Evolutionary conservation across 1,284 basidiomycete species (phyloP).

Genomic region (Athelia sp.): DNA sequence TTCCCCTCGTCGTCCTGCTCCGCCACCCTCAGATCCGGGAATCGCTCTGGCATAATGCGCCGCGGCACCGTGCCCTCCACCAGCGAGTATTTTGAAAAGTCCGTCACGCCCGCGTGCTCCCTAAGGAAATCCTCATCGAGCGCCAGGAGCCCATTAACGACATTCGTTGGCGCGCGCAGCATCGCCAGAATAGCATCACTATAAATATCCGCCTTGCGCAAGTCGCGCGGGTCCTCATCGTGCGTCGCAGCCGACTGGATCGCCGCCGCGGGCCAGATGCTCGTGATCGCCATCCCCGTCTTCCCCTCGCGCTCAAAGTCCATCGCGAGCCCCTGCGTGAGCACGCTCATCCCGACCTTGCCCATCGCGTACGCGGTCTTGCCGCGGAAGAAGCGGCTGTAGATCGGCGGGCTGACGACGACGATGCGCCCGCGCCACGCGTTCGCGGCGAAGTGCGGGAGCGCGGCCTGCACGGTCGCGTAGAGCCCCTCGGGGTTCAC

Average conservation of each 20-base stretch:
- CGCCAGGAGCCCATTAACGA: conserved; percentile 8
- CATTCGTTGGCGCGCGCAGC: not conserved
- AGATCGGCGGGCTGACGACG: conserved; percentile 13
- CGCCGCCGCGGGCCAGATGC: conserved; percentile 12
- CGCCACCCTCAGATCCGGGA: conserved; percentile 8
- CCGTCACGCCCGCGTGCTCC: conserved; percentile 8
- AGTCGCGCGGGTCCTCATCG: conserved; percentile 4
- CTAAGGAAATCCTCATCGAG: conserved; percentile 12
- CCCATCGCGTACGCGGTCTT: conserved; percentile 16
- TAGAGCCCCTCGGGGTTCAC: conserved; percentile 13
- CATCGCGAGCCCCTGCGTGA: conserved; percentile 12
- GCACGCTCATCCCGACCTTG: conserved; percentile 13
- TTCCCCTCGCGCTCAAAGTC: conserved; percentile 11
- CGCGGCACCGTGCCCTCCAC: conserved; percentile 8
- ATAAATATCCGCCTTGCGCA: conserved; percentile 10
- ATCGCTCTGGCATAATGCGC: conserved; percentile 10
- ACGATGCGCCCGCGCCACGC: conserved; percentile 12
- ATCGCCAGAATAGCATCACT: conserved; percentile 4
- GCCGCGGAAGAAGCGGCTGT: conserved; percentile 13
- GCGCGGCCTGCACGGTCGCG: conserved; percentile 8
- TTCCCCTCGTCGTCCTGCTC: conserved; percentile 15
- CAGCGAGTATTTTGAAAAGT: conserved; percentile 10
- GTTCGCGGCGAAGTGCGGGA: conserved; percentile 9
- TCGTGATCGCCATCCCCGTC: conserved; percentile 13
- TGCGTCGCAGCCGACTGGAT: conserved; percentile 10